Evolutionary conservation across 805 yeast species (phyloP).

Genomic region (Lachancea kluyveri): DNA sequence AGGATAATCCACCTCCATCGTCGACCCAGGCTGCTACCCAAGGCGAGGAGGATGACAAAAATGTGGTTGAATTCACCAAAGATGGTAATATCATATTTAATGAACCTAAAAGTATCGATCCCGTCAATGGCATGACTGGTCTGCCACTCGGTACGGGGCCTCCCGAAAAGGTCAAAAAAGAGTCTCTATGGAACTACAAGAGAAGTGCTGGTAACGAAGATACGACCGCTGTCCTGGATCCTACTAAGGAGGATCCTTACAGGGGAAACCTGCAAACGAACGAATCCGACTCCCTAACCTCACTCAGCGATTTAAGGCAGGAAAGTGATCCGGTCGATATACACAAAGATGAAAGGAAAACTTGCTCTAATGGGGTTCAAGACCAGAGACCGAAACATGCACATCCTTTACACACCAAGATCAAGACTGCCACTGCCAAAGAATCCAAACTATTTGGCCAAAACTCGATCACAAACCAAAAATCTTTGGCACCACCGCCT

Average conservation of each 20-base stretch:
- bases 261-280: slow-evolving; percentile 27
- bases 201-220: slow-evolving; percentile 15
- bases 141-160: slow-evolving; percentile 68
- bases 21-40: slow-evolving; percentile 1
- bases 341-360: slow-evolving; percentile 10
- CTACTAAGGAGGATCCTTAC: slow-evolving; percentile 9
- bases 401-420: slow-evolving; percentile 14
- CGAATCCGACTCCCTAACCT: slow-evolving; percentile 31
- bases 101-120: slow-evolving; percentile 55
- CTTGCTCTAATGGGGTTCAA: too few relatives aligned
- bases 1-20: slow-evolving; percentile 1
- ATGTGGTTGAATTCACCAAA: slow-evolving; percentile 3
- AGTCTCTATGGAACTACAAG: slow-evolving; percentile 45
- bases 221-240: slow-evolving; percentile 3
- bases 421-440: slow-evolving; percentile 9
- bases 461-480: slow-evolving; percentile 19
- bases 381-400: slow-evolving; percentile 1
- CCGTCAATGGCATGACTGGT: slow-evolving; percentile 62
- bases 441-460: slow-evolving; percentile 42
- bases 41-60: slow-evolving; percentile 4
- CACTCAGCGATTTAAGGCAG: slow-evolving; percentile 27
- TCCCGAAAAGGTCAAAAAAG: slow-evolving; percentile 49
- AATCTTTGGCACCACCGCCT: slow-evolving; percentile 26
- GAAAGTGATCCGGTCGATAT: slow-evolving; percentile 15
- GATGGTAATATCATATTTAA: slow-evolving; percentile 24